A percentile compares a stretch with the other conserved stretches of the same genome.
phyloP scores from a whole-genome alignment of 2,329 filamentous ascomycete species.

The Fusarium sp. region DNA sequence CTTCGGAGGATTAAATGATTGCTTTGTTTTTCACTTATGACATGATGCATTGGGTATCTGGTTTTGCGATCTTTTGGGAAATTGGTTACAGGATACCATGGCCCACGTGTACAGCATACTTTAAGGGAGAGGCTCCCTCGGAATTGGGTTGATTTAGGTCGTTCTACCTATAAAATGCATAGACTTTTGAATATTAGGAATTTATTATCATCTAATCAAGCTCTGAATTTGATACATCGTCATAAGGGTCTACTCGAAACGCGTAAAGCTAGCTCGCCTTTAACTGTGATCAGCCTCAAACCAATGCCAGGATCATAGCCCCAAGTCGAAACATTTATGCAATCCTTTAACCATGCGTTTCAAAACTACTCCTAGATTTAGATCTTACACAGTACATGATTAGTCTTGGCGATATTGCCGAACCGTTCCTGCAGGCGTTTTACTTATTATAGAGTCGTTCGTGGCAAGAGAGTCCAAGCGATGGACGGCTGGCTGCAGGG shows the following conservation, averaged over 20 bases:
- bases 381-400: neutral
- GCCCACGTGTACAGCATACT: constrained; percentile 29
- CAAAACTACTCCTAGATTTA: neutral
- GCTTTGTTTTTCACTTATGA: constrained; percentile 27
- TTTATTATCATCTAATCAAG: neutral
- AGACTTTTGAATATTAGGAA: constrained; percentile 12
- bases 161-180: constrained; percentile 14
- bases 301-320: neutral
- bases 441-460: neutral
- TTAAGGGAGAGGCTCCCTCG: constrained; percentile 33
- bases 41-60: constrained; percentile 31
- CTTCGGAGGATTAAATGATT: constrained; percentile 17
- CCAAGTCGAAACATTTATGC: neutral
- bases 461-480: neutral
- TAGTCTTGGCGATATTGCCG: neutral
- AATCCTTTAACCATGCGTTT: neutral
- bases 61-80: constrained; percentile 19
- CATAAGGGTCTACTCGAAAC: neutral
- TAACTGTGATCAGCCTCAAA: neutral
- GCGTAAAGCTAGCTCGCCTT: neutral
- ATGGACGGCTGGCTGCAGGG: neutral
- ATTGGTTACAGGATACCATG: constrained; percentile 27
- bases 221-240: neutral
- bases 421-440: neutral
- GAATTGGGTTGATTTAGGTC: neutral